Conservation (phyloP, 352 stramenopile species). For the Pythium monospermum region DNA sequence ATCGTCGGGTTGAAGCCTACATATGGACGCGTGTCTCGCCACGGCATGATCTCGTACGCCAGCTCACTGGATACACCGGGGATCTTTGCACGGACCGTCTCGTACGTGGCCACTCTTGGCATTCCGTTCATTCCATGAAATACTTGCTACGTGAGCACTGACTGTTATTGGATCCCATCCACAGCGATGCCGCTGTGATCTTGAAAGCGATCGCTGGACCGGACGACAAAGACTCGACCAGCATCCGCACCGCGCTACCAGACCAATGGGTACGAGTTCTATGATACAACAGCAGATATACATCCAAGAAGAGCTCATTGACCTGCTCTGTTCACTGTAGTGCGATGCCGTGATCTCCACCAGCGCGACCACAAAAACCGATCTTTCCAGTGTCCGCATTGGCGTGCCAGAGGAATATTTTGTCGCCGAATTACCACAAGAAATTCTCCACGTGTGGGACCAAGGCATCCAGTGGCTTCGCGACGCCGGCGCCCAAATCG, state of each 20-base stretch:
- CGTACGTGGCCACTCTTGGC: slow-evolving; percentile 35
- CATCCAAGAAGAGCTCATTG: neutral
- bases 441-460: slow-evolving; percentile 85
- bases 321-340: slow-evolving; percentile 14
- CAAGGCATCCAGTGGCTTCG: slow-evolving; percentile 65
- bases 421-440: slow-evolving; percentile 84
- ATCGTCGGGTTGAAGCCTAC: slow-evolving; percentile 97
- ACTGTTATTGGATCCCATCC: too few relatives aligned
- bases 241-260: slow-evolving; percentile 37
- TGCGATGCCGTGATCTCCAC: slow-evolving; percentile 32
- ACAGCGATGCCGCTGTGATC: slow-evolving; percentile 72
- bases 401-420: slow-evolving; percentile 94
- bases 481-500: slow-evolving; percentile 65
- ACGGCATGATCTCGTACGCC: slow-evolving; percentile 96
- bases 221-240: slow-evolving; percentile 83
- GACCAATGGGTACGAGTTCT: slow-evolving; percentile 49
- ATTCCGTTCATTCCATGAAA: too few relatives aligned
- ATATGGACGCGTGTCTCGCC: slow-evolving; percentile 95
- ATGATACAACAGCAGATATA: neutral
- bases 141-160: too few relatives aligned
- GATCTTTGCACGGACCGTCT: slow-evolving; percentile 86
- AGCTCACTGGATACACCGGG: slow-evolving; percentile 96
- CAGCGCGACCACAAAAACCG: slow-evolving; percentile 21
- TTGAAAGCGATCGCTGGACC: slow-evolving; percentile 76
- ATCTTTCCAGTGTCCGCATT: slow-evolving; percentile 81